phyloP scores from a whole-genome alignment of 768 basidiomycete species.

The Mycena vulgaris region DNA sequence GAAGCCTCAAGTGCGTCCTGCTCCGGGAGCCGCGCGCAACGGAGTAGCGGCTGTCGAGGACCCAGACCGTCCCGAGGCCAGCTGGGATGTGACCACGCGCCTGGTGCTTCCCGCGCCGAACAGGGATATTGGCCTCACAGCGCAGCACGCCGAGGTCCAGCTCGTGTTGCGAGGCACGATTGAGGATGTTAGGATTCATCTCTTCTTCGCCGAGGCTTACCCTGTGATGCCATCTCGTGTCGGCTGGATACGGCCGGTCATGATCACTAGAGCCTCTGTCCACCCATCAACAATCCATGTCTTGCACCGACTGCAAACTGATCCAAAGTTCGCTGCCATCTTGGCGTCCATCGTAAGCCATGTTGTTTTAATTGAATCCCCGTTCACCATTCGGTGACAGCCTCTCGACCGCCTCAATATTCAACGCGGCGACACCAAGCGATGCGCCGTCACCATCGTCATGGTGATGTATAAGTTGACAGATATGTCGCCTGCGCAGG shows the following conservation, averaged over 20 bases:
- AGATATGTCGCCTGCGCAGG: background rate
- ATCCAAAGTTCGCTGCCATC: background rate
- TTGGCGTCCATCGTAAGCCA: conserved; percentile 9
- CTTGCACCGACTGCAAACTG: background rate
- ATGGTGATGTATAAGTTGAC: background rate
- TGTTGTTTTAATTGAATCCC: background rate
- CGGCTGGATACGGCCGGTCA: background rate
- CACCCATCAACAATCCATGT: background rate
- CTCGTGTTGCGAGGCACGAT: background rate
- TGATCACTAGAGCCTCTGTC: background rate
- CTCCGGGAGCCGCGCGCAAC: background rate
- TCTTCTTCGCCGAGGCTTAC: background rate
- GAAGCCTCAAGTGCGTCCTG: background rate
- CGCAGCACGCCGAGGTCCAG: conserved; percentile 4
- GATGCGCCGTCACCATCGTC: background rate
- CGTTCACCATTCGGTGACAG: background rate
- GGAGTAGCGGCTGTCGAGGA: background rate
- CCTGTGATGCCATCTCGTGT: background rate
- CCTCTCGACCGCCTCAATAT: conserved; percentile 25
- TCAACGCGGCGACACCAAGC: conserved; percentile 8
- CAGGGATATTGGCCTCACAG: conserved; percentile 10
- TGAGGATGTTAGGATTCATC: background rate
- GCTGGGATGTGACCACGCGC: background rate
- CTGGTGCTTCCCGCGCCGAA: conserved; percentile 6
- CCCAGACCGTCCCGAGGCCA: background rate